These are phyloP conservation scores for Dalechampia spathulata DNA, from an alignment of 441 rosid species.

Conservation along the genomic window DNA sequence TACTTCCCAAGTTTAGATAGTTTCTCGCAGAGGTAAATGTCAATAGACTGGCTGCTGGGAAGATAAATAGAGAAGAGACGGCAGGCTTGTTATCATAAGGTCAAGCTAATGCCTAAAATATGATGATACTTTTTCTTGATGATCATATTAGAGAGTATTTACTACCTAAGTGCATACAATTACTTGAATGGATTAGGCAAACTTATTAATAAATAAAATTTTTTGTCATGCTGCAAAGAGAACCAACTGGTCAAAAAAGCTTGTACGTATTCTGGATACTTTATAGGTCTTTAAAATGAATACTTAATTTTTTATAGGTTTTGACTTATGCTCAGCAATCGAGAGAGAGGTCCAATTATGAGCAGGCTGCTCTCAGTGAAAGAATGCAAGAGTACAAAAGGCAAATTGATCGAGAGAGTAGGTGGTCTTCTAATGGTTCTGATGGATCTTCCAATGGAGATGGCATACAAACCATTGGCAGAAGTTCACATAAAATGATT, in stretches of 20 bases:
- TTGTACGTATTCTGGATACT: neutral
- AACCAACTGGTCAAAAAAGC: no score
- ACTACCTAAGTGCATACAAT: neutral
- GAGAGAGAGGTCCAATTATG: slow-evolving; percentile 95
- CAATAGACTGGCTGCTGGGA: no score
- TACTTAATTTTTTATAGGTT: slow-evolving; percentile 41
- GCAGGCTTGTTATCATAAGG: neutral
- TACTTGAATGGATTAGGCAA: neutral
- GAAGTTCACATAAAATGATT: slow-evolving; percentile 99
- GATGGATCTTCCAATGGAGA: slow-evolving; percentile 98
- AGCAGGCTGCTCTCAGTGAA: slow-evolving; percentile 91
- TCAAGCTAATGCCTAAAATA: neutral
- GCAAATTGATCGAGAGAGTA: slow-evolving; percentile 95
- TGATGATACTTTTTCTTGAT: neutral
- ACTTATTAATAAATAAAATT: no score
- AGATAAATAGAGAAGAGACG: neutral
- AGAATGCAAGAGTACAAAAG: slow-evolving; percentile 98
- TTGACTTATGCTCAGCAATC: slow-evolving; percentile 96
- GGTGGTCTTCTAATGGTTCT: slow-evolving; percentile 77
- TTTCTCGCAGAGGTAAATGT: no score
- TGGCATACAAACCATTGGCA: slow-evolving; percentile 95
- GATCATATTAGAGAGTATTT: neutral
- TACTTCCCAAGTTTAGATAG: no score
- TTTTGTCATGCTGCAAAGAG: no score
- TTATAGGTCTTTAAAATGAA: no score